phyloP scores from a whole-genome alignment of 2,329 filamentous ascomycete species.

The Knoxdaviesia proteae region DNA sequence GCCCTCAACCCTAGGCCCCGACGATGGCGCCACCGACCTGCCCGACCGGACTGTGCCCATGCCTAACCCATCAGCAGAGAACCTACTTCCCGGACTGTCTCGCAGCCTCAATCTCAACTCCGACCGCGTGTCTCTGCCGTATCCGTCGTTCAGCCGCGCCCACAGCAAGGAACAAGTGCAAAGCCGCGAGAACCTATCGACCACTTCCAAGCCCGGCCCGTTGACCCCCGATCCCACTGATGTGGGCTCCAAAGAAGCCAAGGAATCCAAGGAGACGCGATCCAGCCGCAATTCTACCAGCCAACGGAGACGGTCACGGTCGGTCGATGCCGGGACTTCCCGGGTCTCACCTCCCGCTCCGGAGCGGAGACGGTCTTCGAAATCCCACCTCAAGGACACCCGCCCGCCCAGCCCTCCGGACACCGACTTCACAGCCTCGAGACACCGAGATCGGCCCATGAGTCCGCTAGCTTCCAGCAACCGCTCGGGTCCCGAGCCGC shows the following conservation, averaged over 20 bases:
- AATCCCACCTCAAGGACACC: conserved; percentile 9
- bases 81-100: no score
- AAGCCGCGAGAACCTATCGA: conserved; percentile 31
- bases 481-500: conserved; percentile 12
- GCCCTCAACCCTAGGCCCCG: no score
- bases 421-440: conserved; percentile 33
- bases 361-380: no score
- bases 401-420: conserved; percentile 43
- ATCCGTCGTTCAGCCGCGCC: conserved; percentile 71
- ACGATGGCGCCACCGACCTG: no score
- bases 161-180: conserved; percentile 75
- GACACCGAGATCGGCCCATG: conserved; percentile 14
- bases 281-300: not conserved
- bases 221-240: conserved; percentile 55
- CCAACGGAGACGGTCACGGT: conserved; percentile 20
- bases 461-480: conserved; percentile 12
- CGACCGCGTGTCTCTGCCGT: conserved; percentile 39
- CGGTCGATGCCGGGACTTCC: conserved; percentile 13
- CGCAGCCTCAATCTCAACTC: conserved; percentile 7
- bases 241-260: conserved; percentile 18
- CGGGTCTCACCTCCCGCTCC: no score
- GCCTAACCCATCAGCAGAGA: no score
- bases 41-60: no score
- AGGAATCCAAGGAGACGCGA: no score
- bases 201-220: conserved; percentile 18